Evolutionary conservation across 345 rosid species (phyloP), one percentile per base, ranked within the genome.

Genomic region (Ceriops decandra): DNA sequence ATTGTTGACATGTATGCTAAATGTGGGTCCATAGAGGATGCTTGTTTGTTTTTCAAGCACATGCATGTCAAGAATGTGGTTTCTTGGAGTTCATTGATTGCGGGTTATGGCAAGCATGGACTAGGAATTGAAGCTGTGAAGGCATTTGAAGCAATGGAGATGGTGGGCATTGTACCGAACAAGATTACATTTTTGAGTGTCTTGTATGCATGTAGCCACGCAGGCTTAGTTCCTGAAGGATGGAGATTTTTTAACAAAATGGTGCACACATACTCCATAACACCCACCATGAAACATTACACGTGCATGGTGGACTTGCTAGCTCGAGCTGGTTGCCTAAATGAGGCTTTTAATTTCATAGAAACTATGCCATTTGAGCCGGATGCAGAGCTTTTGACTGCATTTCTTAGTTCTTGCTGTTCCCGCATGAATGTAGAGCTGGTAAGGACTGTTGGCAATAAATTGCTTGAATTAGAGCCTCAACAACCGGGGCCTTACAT

Each of bases 1-100:
- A n/a, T 65, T 36, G 20, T 75, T 64, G 74, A 75, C 61, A 75
- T 75, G 79, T 75, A 75, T 60, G 79, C 74, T 1, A 69, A 75
- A 60, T 69, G 79, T 52, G 79, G 79, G 35, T 64, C 33, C 30
- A 58, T 75, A 74, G 74, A 60, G 15, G 15, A 53, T 28, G 62
- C 79, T 13, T 52, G 51, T 53, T 19, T 35, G 20, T 70, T 47
- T 60, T 75, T 75, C 69, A 59, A 58, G 32, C 53, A 51, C 52
- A 64, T 75, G 74, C 27, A 21, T 1, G 17, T 64, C 32, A 75
- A 66, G 65, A 75, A 75, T 64, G 79, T 75, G 42, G 30, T 69
- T 69, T 57, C 78, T 10, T 75, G 78, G 78, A 75, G 74, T 35
- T 63, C 70, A 2, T 69, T 75, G 72, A 75, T 75, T 64, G 17